phyloP scores from a whole-genome alignment of 2,329 filamentous ascomycete genomes.

The Colletotrichum coccodes region DNA sequence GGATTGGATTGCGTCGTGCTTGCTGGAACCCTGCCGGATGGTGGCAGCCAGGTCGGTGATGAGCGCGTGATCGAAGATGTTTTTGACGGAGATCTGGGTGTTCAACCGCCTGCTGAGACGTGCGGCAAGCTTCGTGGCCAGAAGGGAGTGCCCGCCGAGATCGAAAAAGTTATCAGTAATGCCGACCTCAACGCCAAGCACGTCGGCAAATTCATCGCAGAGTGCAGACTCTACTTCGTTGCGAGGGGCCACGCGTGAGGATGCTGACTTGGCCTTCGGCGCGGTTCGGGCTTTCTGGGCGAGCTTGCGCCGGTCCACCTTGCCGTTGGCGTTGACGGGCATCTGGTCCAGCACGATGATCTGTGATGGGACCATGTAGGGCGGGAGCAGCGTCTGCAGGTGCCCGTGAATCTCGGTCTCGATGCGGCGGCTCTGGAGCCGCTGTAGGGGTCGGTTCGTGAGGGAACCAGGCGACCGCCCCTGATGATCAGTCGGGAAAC shows the following conservation, averaged over 20 bases:
- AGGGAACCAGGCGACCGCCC: background rate
- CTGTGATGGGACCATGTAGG: slow-evolving; percentile 40
- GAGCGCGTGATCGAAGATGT: slow-evolving; percentile 27
- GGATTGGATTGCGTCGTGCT: background rate
- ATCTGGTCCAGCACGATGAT: slow-evolving; percentile 38
- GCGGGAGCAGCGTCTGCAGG: slow-evolving; percentile 33
- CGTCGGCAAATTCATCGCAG: slow-evolving; percentile 26
- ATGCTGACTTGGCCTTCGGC: background rate
- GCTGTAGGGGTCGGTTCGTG: slow-evolving; percentile 4
- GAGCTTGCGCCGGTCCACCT: slow-evolving; percentile 36
- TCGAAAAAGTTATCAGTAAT: slow-evolving; percentile 34
- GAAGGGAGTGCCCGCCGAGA: slow-evolving; percentile 32
- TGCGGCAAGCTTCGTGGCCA: slow-evolving; percentile 16
- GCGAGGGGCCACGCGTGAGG: slow-evolving; percentile 5
- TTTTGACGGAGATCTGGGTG: slow-evolving; percentile 21
- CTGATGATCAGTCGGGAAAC: slow-evolving; percentile 3
- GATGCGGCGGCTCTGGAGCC: background rate
- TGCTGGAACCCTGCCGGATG: background rate
- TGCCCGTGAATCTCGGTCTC: background rate
- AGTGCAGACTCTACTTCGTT: slow-evolving; percentile 19
- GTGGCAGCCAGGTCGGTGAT: slow-evolving; percentile 15
- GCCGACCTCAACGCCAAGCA: slow-evolving; percentile 21
- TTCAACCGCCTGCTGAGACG: slow-evolving; percentile 18
- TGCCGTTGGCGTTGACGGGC: slow-evolving; percentile 39
- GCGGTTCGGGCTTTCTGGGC: slow-evolving; percentile 32